Evolutionary conservation across 106 monocot genomes (phyloP).

Genomic region (Dioscorea zingiberensis): DNA sequence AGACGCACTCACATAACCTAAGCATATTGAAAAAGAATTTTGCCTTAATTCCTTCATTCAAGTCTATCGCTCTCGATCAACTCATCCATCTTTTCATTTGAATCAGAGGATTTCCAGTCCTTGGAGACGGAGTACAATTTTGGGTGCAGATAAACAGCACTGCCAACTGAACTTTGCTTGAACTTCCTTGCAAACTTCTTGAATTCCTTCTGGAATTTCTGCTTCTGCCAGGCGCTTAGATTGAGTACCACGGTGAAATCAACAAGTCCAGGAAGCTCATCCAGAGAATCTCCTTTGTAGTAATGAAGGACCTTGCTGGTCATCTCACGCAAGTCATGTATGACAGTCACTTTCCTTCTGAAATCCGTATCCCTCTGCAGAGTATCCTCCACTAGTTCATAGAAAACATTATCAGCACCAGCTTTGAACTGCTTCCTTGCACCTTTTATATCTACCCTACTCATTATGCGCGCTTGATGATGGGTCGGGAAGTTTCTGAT

Average conservation of each 20-base stretch:
- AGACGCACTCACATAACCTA: conserved; percentile 38
- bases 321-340: conserved; percentile 58
- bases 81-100: conserved; percentile 27
- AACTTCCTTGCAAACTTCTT: conserved; percentile 58
- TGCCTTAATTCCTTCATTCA: conserved; percentile 70
- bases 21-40: conserved; percentile 65
- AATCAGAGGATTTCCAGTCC: conserved; percentile 2
- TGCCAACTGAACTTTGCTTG: conserved; percentile 52
- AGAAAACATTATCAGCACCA: conserved; percentile 23
- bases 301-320: conserved; percentile 69
- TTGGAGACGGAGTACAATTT: conserved; percentile 39
- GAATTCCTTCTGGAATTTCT: conserved; percentile 11
- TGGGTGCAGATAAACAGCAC: conserved; percentile 71
- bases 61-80: conserved; percentile 20
- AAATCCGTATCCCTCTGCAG: conserved; percentile 35
- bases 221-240: conserved; percentile 44
- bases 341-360: conserved; percentile 46
- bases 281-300: conserved; percentile 72
- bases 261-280: conserved; percentile 63
- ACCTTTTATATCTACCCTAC: conserved; percentile 41
- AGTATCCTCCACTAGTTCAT: conserved; percentile 63
- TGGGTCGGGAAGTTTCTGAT: conserved; percentile 32
- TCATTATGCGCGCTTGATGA: conserved; percentile 38
- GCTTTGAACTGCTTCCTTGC: conserved; percentile 17
- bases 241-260: conserved; percentile 64